A percentile compares a stretch with the other conserved stretches of the same genome.
These are phyloP conservation scores for Plasmodium cynomolgi DNA, from an alignment of 169 alveolate genomes.

Conservation along the genomic window DNA sequence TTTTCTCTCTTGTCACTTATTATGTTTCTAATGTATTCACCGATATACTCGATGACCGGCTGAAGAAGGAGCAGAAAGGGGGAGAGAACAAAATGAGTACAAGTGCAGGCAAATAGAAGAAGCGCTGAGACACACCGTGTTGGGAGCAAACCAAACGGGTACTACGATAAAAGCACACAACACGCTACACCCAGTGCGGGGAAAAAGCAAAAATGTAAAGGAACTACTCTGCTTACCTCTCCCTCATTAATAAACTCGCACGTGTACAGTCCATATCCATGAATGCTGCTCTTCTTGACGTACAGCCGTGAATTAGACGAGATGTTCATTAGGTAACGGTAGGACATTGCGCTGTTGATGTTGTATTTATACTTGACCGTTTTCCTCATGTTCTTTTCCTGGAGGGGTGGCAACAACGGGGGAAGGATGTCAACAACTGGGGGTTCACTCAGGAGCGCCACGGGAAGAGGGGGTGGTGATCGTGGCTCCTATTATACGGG, in stretches of 20 bases:
- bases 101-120: neutral
- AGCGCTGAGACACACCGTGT: neutral
- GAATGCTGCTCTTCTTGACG: constrained; percentile 89
- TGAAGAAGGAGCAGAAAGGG: neutral
- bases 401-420: neutral
- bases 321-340: constrained; percentile 82
- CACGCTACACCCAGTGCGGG: neutral
- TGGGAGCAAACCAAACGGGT: neutral
- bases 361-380: constrained; percentile 74
- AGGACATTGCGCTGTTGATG: constrained; percentile 80
- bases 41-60: constrained; percentile 96
- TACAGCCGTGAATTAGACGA: constrained; percentile 83
- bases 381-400: constrained; percentile 65
- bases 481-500: neutral
- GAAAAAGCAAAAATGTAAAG: neutral
- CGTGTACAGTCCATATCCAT: constrained; percentile 95
- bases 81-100: neutral
- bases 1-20: constrained; percentile 84
- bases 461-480: neutral
- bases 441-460: neutral
- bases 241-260: constrained; percentile 91
- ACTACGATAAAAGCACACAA: neutral
- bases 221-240: constrained; percentile 75
- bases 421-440: neutral
- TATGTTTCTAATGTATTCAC: constrained; percentile 89